Evolutionary conservation across 495 filamentous ascomycete species (phyloP).

Genomic region (Xylaria scruposa): DNA sequence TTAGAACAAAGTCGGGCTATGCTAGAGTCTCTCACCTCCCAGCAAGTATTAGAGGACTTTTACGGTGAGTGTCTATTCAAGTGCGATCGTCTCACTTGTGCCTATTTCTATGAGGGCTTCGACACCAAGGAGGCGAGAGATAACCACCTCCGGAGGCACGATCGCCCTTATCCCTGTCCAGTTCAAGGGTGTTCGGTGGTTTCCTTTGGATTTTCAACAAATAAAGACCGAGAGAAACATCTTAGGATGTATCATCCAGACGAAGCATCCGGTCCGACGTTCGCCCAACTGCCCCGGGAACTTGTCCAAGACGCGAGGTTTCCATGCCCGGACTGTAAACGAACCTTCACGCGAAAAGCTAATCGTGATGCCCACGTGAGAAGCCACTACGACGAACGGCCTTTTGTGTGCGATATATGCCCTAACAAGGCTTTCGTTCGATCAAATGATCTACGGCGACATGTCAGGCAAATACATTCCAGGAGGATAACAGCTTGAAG

Average conservation of each 20-base stretch:
- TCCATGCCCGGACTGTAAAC: conserved; percentile 52
- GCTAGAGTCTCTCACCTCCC: background rate
- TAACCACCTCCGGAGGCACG: conserved; percentile 36
- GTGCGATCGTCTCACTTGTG: conserved; percentile 49
- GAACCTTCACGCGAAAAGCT: conserved; percentile 56
- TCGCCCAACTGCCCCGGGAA: conserved; percentile 14
- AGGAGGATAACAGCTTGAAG: background rate
- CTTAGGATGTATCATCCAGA: conserved; percentile 36
- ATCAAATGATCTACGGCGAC: conserved; percentile 49
- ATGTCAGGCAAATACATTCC: conserved; percentile 22
- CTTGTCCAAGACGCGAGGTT: conserved; percentile 43
- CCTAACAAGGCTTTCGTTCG: conserved; percentile 46
- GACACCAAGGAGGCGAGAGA: conserved; percentile 36
- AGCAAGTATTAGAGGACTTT: conserved; percentile 24
- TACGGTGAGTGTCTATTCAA: conserved; percentile 51
- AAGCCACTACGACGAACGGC: conserved; percentile 56
- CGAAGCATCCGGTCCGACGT: conserved; percentile 19
- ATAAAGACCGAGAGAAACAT: conserved; percentile 51
- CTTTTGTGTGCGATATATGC: conserved; percentile 51
- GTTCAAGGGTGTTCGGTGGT: conserved; percentile 37
- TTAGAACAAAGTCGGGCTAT: background rate
- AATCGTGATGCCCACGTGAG: conserved; percentile 55
- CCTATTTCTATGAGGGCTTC: conserved; percentile 55
- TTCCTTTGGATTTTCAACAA: conserved; percentile 46
- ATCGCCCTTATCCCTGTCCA: conserved; percentile 42